phyloP scores from a whole-genome alignment of 1,139 yeast genomes.

The Waltiozyma sp. region DNA sequence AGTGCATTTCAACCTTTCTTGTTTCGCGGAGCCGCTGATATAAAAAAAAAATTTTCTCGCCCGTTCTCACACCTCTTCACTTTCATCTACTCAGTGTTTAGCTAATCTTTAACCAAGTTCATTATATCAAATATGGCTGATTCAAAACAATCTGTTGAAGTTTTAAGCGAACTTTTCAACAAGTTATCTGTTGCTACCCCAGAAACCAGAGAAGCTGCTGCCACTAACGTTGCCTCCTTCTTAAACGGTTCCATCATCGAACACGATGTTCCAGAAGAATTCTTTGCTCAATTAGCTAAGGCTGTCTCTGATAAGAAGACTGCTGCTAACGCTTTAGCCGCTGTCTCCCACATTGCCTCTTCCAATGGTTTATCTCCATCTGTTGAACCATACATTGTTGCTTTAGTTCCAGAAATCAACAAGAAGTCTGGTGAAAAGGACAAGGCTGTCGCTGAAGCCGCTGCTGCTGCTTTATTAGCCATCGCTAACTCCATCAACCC shows the following conservation, averaged over 20 bases:
- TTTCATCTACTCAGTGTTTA: not conserved
- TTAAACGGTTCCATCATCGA: slow-evolving; percentile 95
- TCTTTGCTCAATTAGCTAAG: slow-evolving; percentile 67
- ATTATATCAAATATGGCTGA: slow-evolving; percentile 24
- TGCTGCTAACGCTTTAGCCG: slow-evolving; percentile 71
- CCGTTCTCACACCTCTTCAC: slow-evolving; percentile 3
- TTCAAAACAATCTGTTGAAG: slow-evolving; percentile 42
- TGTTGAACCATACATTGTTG: slow-evolving; percentile 90
- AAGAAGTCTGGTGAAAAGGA: slow-evolving; percentile 87
- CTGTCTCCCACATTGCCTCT: slow-evolving; percentile 77
- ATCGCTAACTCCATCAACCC: slow-evolving; percentile 82
- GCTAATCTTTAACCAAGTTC: slow-evolving; percentile 1
- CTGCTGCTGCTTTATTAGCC: slow-evolving; percentile 68
- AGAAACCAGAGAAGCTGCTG: slow-evolving; percentile 79
- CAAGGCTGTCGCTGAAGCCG: slow-evolving; percentile 55
- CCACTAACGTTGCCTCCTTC: slow-evolving; percentile 84
- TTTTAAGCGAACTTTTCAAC: slow-evolving; percentile 87
- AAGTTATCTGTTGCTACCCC: slow-evolving; percentile 81
- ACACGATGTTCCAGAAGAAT: slow-evolving; percentile 92
- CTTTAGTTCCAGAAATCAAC: slow-evolving; percentile 57
- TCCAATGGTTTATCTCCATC: slow-evolving; percentile 74
- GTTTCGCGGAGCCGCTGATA: slow-evolving; percentile 1
- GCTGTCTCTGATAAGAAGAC: slow-evolving; percentile 75
- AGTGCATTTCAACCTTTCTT: not conserved
- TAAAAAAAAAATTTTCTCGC: slow-evolving; percentile 10